Conservation (phyloP, 2,329 filamentous ascomycete genomes). For the Monilinia vaccinii-corymbosi region DNA sequence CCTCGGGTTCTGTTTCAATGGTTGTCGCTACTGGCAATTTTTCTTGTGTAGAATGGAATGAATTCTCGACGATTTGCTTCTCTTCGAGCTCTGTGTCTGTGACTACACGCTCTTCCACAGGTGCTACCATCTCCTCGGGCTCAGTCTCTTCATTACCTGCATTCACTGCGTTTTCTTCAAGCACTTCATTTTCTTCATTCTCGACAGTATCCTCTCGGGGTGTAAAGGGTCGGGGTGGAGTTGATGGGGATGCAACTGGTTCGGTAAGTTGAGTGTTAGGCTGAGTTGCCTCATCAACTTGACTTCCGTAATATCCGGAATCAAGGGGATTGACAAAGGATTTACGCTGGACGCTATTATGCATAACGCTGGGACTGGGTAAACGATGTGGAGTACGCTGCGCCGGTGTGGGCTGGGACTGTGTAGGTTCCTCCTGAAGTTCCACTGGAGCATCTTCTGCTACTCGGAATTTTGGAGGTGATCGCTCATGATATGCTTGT, state of each 20-base stretch:
- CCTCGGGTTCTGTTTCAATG: background rate
- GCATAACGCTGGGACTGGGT: slow-evolving; percentile 2
- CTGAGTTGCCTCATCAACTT: slow-evolving; percentile 28
- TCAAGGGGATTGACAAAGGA: slow-evolving; percentile 39
- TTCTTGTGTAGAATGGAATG: slow-evolving; percentile 38
- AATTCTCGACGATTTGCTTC: slow-evolving; percentile 23
- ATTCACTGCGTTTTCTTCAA: background rate
- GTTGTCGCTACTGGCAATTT: slow-evolving; percentile 31
- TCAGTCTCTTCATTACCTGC: background rate
- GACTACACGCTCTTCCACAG: slow-evolving; percentile 14
- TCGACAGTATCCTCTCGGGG: slow-evolving; percentile 8
- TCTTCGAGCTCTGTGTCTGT: slow-evolving; percentile 20
- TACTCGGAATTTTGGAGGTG: slow-evolving; percentile 45
- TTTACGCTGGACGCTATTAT: slow-evolving; percentile 18
- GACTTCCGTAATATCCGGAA: slow-evolving; percentile 66
- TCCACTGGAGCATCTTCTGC: slow-evolving; percentile 40
- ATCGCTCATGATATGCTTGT: slow-evolving; percentile 30
- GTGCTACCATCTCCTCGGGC: background rate
- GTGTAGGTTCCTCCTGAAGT: slow-evolving; percentile 1
- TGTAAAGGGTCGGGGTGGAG: background rate
- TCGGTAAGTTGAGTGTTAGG: slow-evolving; percentile 16
- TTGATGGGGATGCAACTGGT: background rate
- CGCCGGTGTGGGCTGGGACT: background rate
- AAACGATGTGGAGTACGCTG: background rate
- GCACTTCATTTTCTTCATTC: background rate